Percentiles rank a stretch among this genome's conserved stretches.
Conservation (phyloP, 2,329 filamentous ascomycete genomes). For the Bipolaris sorokiniana region DNA sequence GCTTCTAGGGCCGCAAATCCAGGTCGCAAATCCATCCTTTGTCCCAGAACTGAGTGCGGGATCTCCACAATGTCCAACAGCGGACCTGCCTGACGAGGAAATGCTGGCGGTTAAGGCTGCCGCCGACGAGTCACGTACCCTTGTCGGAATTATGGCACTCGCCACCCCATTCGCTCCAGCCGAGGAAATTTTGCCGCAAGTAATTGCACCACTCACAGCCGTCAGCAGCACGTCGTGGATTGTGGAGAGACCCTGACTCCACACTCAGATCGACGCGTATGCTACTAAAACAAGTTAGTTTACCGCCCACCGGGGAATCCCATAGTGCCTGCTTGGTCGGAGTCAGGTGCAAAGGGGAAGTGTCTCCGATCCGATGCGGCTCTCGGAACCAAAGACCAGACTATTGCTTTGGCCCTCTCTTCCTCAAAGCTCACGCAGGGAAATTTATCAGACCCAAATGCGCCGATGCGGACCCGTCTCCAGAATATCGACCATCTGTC, state of each 20-base stretch:
- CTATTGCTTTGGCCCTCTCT: background rate
- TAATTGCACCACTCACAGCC: constrained; percentile 15
- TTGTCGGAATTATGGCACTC: background rate
- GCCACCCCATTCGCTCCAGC: constrained; percentile 1
- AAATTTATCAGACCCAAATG: background rate
- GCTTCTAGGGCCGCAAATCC: constrained; percentile 20
- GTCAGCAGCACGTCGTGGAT: constrained; percentile 7
- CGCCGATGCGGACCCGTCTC: background rate
- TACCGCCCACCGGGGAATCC: constrained; percentile 1
- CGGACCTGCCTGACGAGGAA: constrained; percentile 16
- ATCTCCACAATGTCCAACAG: constrained; percentile 12
- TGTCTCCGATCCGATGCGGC: constrained; percentile 15
- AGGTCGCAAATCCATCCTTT: constrained; percentile 14
- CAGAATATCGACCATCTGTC: constrained; percentile 4
- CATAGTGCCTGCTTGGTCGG: background rate
- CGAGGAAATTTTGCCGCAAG: constrained; percentile 9
- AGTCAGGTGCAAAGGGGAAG: constrained; percentile 1
- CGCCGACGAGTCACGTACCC: constrained; percentile 8
- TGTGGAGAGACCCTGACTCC: constrained; percentile 9
- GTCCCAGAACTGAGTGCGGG: constrained; percentile 15
- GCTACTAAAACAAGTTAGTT: background rate
- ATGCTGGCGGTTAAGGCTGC: constrained; percentile 15
- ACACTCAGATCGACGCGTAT: constrained; percentile 9
- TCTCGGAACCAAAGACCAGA: background rate
- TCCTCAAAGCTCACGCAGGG: background rate